Conservation (phyloP, 495 filamentous ascomycete species). For the Terfezia claveryi region DNA sequence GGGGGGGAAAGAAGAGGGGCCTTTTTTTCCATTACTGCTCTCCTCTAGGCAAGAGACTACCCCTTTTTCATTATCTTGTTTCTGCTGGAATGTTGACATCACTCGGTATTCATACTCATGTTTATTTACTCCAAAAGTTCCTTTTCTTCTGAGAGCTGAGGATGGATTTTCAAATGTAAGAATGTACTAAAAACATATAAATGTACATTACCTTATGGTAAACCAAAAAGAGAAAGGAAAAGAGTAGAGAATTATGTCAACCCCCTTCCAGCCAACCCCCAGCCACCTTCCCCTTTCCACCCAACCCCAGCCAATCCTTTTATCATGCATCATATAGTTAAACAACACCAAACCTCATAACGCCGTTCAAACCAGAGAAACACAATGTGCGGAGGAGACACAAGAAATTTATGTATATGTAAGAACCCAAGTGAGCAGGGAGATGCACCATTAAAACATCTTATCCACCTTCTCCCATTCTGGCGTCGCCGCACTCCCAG, state of each 20-base stretch:
- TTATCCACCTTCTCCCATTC: conserved; percentile 13
- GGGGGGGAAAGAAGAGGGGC: too few species aligned
- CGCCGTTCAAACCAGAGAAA: too few species aligned
- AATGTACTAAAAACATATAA: not conserved
- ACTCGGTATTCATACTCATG: too few species aligned
- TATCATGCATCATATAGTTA: not conserved
- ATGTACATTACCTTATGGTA: not conserved
- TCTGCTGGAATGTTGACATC: too few species aligned
- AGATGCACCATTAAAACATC: conserved; percentile 2
- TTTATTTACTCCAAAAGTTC: too few species aligned
- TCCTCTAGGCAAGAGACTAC: too few species aligned
- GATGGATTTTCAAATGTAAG: not conserved
- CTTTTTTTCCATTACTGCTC: too few species aligned
- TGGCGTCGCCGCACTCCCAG: conserved; percentile 16
- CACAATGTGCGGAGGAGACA: too few species aligned
- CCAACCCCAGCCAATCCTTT: not conserved
- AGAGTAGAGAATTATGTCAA: not conserved
- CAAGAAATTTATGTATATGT: too few species aligned
- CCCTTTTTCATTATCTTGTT: too few species aligned
- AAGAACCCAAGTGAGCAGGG: too few species aligned
- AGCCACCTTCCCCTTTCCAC: not conserved
- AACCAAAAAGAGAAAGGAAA: not conserved
- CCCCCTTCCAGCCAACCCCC: not conserved
- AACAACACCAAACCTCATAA: not conserved
- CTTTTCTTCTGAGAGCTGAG: too few species aligned